Base-by-base conservation (phyloP, 1,284 basidiomycete species). In the Malassezia psittaci region DNA sequence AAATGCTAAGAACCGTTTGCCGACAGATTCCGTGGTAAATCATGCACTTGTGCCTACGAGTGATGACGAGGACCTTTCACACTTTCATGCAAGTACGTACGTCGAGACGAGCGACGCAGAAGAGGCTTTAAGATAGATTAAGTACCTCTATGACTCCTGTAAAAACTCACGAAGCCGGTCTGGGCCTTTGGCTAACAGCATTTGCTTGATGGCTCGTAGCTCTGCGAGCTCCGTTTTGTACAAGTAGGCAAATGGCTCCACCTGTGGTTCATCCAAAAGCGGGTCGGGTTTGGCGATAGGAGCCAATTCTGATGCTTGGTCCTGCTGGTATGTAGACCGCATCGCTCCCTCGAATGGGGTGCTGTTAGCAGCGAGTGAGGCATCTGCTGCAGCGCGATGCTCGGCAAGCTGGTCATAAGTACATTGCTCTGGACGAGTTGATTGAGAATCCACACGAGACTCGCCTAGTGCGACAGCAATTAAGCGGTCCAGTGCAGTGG, bases 121-220 rank as follows among this genome's bases (percentile, higher is more conserved):
- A 29, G 24, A 29, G 24, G 24, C 24, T 42, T 3, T 32, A 7
- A 29, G 24, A 7, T 29, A 29, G 24, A 29, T 5, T 37, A 36
- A n/a, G 33, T 35, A 48, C 10, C 12, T 34, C 19, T 39, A 37
- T 38, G 58, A 24, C 45, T 47, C 13, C 33, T 47, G 45, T 15
- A 47, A 21, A 47, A 47, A 48, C 15, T 63, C 61, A 43, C 63
- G 48, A 48, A 64, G 39, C 35, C 46, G 45, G 13, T 37, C 51
- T 13, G 48, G 33, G 4, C 65, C 65, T 35, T 63, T 65, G 38
- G 63, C 35, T 32, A 42, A 36, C 57, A 67, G 63, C 46, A 64
- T 47, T 38, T 61, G 64, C 18, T 57, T 52, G 21, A 69, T 52
- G 9, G 63, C 67, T 3, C 67, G 54, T n/a, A 69, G 54, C 54